Base-by-base conservation (phyloP, 1,284 basidiomycete species). In the Thecaphora frezii region DNA sequence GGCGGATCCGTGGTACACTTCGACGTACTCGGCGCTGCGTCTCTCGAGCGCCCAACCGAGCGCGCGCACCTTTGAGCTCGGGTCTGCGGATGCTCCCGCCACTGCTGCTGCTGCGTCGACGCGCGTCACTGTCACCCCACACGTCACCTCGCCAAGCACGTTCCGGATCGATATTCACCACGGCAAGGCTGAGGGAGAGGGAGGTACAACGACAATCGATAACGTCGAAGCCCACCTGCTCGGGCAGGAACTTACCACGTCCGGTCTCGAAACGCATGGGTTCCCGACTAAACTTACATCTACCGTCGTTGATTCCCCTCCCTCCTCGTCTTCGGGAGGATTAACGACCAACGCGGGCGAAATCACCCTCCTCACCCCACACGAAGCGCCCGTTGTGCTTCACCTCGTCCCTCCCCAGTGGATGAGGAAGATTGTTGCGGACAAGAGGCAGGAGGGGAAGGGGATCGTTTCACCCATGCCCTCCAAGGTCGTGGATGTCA, bases 401-500 rank as follows among this genome's bases (percentile, higher is more conserved):
- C 13, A 3, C 25, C 33, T 44, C 13, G 22, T 18, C 5, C 18
- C 28, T 13, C 43, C 22, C 21, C n/a, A 5, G 9, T 25, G 22
- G 45, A 10, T 14, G 10, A 47, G 8, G 22, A 42, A 16, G 46
- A 40, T 36, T 12, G 22, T 16, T 47, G n/a, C n/a, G 33, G 50
- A 12, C 10, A 10, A 14, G 42, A 45, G 30, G 39, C 30, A 28
- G 16, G 39, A n/a, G 12, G 22, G 22, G 9, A 21, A 10, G 3
- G 39, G 19, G 3, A 39, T 69, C 5, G 23, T 44, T 18, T 22
- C 45, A 0, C 64, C 66, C 16, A 68, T 72, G 67, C 70, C 65
- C 2, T 46, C 47, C 52, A 68, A 66, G 40, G 66, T 74, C 4
- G 91, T 94, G 3, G 91, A 94, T 61, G 87, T 93, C 45, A 84